These are phyloP conservation scores for Apiospora malaysiana DNA, from an alignment of 2,329 filamentous ascomycete genomes.

Conservation along the genomic window DNA sequence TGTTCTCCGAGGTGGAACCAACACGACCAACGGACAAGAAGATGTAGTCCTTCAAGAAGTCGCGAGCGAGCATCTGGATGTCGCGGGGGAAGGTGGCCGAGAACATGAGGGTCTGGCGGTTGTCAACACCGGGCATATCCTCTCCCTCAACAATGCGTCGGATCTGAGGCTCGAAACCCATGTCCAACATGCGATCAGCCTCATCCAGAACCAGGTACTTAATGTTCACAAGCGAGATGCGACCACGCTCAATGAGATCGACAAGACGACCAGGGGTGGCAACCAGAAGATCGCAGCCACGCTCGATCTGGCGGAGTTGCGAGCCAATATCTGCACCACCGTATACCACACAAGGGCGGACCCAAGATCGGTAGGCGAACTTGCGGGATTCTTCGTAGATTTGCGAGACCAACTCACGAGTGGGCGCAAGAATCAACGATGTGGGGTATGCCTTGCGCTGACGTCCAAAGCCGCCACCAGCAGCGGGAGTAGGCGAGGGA, in stretches of 20 bases:
- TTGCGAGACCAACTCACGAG: slow-evolving; percentile 97
- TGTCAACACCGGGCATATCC: slow-evolving; percentile 87
- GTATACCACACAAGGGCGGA: slow-evolving; percentile 97
- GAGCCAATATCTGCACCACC: slow-evolving; percentile 98
- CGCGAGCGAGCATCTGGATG: slow-evolving; percentile 97
- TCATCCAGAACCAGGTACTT: slow-evolving; percentile 99
- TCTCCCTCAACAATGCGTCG: slow-evolving; percentile 97
- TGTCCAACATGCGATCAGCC: slow-evolving; percentile 99
- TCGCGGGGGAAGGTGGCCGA: slow-evolving; percentile 98
- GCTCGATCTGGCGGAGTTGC: slow-evolving; percentile 97
- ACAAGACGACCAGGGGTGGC: slow-evolving; percentile 97
- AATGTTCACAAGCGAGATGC: slow-evolving; percentile 97
- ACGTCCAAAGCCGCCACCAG: slow-evolving; percentile 77
- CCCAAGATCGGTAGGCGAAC: slow-evolving; percentile 98
- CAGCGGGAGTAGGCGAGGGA: slow-evolving; percentile 71
- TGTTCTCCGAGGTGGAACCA: slow-evolving; percentile 99
- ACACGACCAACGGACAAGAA: slow-evolving; percentile 99
- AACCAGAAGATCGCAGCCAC: slow-evolving; percentile 93
- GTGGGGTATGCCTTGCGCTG: slow-evolving; percentile 98
- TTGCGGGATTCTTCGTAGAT: slow-evolving; percentile 98
- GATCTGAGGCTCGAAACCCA: slow-evolving; percentile 99
- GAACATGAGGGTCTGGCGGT: slow-evolving; percentile 99
- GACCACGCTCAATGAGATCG: slow-evolving; percentile 96
- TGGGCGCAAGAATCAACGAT: slow-evolving; percentile 92
- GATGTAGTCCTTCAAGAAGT: slow-evolving; percentile 99